These are phyloP conservation scores for Penicillium antarcticum DNA, from an alignment of 495 filamentous ascomycete species.

Conservation along the genomic window DNA sequence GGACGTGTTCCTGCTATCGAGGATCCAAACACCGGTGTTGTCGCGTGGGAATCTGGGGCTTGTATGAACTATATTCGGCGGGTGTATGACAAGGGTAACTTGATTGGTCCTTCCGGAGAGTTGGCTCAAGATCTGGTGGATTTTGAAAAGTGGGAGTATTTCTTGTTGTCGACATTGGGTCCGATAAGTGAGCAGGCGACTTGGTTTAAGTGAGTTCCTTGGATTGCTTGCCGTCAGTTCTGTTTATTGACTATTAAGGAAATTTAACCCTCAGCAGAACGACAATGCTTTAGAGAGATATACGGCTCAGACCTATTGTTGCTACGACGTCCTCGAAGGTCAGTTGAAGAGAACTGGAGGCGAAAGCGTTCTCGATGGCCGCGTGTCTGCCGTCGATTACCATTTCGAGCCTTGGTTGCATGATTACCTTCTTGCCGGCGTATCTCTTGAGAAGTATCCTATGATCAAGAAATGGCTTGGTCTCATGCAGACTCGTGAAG, in stretches of 20 bases:
- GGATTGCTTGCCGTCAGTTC: background rate
- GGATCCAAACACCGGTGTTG: conserved; percentile 41
- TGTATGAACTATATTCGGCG: conserved; percentile 38
- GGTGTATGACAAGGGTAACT: conserved; percentile 27
- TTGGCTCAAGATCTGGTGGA: conserved; percentile 40
- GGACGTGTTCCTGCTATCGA: conserved; percentile 77
- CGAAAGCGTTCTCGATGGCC: conserved; percentile 31
- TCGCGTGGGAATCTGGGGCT: conserved; percentile 37
- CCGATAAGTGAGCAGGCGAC: conserved; percentile 43
- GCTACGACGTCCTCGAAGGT: conserved; percentile 39
- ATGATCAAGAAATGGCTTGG: conserved; percentile 25
- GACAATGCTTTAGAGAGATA: conserved; percentile 39
- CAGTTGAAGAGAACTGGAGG: conserved; percentile 39
- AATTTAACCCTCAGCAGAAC: conserved; percentile 31
- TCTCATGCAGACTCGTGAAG: conserved; percentile 23
- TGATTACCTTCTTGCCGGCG: conserved; percentile 35
- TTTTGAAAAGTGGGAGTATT: conserved; percentile 48
- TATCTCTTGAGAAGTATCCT: conserved; percentile 40
- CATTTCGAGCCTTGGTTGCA: conserved; percentile 47
- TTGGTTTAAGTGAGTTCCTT: conserved; percentile 32
- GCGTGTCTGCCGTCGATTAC: conserved; percentile 37
- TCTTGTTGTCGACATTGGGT: conserved; percentile 38
- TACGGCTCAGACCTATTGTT: conserved; percentile 33
- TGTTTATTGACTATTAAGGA: conserved; percentile 7
- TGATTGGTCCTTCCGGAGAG: conserved; percentile 22